A percentile compares a stretch with the other conserved stretches of the same genome.
Conservation (phyloP, 2,329 filamentous ascomycete species). For the Arthrobotrys musiformis region DNA sequence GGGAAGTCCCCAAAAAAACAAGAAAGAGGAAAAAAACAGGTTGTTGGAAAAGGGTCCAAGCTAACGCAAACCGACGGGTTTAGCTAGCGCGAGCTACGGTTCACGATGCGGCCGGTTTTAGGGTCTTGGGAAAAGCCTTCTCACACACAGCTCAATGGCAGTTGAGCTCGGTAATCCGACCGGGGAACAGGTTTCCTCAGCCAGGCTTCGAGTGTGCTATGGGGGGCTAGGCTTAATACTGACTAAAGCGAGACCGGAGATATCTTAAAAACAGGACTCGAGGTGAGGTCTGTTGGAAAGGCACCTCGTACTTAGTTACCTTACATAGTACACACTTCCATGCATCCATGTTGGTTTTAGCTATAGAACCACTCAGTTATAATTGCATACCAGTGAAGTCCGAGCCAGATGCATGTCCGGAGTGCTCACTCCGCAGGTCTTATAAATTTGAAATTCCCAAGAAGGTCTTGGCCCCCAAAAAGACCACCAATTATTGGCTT, state of each 20-base stretch:
- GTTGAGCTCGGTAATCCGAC: slow-evolving; percentile 35
- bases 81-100: slow-evolving; percentile 34
- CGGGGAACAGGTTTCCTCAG: slow-evolving; percentile 16
- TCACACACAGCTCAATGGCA: slow-evolving; percentile 24
- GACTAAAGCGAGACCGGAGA: neutral
- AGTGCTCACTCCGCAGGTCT: neutral
- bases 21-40: slow-evolving; percentile 35
- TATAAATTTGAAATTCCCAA: neutral
- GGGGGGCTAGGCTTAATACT: neutral
- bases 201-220: neutral
- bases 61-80: slow-evolving; percentile 50
- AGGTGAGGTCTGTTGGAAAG: neutral
- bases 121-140: slow-evolving; percentile 21
- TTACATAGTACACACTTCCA: no score
- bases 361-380: neutral
- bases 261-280: neutral
- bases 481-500: neutral
- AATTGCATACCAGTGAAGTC: neutral
- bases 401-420: neutral
- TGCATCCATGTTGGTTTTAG: no score
- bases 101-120: slow-evolving; percentile 38
- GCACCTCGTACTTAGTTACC: neutral
- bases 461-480: neutral
- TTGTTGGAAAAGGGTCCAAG: slow-evolving; percentile 47
- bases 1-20: no score